Evolutionary conservation across 1,284 basidiomycete species (phyloP).

Genomic region (Puccinia sorghi): DNA sequence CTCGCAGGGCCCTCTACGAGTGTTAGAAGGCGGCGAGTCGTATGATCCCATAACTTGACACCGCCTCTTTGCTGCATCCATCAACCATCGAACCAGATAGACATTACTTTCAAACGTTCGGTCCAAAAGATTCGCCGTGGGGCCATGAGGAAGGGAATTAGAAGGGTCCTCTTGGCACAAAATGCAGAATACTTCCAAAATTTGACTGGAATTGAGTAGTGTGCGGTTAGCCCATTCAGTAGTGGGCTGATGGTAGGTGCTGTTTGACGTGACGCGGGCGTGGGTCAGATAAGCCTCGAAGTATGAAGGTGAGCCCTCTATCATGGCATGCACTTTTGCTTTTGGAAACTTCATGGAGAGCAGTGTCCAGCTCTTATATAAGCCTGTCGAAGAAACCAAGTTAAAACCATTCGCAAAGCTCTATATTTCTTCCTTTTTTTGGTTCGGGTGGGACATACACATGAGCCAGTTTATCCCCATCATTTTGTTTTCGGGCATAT

Average conservation of each 20-base stretch:
- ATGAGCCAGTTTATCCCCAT: constrained; percentile 40
- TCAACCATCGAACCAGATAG: constrained; percentile 42
- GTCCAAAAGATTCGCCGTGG: not conserved
- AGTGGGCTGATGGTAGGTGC: not conserved
- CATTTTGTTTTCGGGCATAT: constrained; percentile 28
- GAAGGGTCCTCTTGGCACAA: constrained; percentile 25
- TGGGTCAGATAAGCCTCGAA: constrained; percentile 18
- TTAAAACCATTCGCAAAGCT: not conserved
- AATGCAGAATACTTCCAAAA: constrained; percentile 37
- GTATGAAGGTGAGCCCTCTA: constrained; percentile 24
- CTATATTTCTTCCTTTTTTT: no score
- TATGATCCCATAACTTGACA: constrained; percentile 26
- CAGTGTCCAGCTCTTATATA: constrained; percentile 30
- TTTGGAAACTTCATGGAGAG: constrained; percentile 30
- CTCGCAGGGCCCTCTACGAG: not conserved
- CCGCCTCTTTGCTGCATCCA: constrained; percentile 27
- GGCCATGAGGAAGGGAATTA: not conserved
- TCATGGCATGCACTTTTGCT: not conserved
- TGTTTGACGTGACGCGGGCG: constrained; percentile 1
- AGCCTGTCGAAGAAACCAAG: constrained; percentile 1
- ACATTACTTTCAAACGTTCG: not conserved
- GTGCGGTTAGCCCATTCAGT: constrained; percentile 36
- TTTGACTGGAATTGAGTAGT: constrained; percentile 32
- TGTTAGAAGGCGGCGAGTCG: constrained; percentile 5
- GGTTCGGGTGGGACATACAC: not conserved